Conservation (phyloP, 495 filamentous ascomycete genomes). For the Sordaria brevicollis region DNA sequence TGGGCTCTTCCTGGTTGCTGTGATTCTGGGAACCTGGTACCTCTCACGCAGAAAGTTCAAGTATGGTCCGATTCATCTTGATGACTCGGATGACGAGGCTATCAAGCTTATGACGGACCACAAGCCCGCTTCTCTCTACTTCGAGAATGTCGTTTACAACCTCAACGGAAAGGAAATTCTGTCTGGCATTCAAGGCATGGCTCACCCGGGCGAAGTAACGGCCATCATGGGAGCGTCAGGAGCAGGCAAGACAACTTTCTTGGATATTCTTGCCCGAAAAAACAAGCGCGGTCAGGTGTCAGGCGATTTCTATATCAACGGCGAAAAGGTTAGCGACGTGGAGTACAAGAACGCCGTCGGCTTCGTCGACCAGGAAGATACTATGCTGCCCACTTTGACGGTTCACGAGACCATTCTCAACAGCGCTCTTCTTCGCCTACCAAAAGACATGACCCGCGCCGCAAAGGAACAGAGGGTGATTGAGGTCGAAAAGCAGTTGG, state of each 20-base stretch:
- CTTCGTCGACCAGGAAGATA: constrained; percentile 97
- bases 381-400: constrained; percentile 92
- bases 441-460: constrained; percentile 74
- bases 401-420: constrained; percentile 97
- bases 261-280: constrained; percentile 94
- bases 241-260: constrained; percentile 92
- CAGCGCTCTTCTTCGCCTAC: constrained; percentile 81
- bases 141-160: constrained; percentile 77
- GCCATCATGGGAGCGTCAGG: constrained; percentile 98
- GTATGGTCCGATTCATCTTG: constrained; percentile 67
- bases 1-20: constrained; percentile 75
- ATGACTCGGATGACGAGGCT: constrained; percentile 84
- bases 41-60: constrained; percentile 63
- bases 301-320: constrained; percentile 89
- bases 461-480: constrained; percentile 83
- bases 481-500: constrained; percentile 91
- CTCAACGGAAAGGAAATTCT: constrained; percentile 85
- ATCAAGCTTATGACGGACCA: constrained; percentile 81
- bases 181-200: constrained; percentile 66
- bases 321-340: constrained; percentile 73
- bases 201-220: constrained; percentile 81
- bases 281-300: constrained; percentile 78
- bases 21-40: constrained; percentile 80
- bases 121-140: constrained; percentile 79
- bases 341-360: constrained; percentile 88